Evolutionary conservation across 176 grass and related monocot genomes (phyloP), one percentile per base, ranked within the genome.

Genomic region (Carex cristatella): DNA sequence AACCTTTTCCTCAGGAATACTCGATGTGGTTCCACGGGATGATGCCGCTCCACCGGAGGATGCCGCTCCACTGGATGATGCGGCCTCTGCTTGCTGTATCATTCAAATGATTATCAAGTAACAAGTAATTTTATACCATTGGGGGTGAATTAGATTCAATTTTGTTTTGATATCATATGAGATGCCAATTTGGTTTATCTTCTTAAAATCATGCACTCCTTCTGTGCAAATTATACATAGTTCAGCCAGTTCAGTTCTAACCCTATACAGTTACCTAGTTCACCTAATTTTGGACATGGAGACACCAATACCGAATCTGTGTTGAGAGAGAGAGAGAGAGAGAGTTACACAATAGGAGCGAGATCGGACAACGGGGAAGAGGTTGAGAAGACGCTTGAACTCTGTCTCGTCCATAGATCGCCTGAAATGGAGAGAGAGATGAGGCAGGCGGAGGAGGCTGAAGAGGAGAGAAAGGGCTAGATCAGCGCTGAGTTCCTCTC

Each of bases 301-400:
- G 14, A 16, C 18, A 58, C 74, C 51, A 79, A 70, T 40, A 70
- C 67, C 37, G 18, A 66, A 58, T 58, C 53, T 35, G 57, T 16
- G 51, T 55, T 78, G 33, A 1, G 33, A 35, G 33, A 1, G 33
- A 35, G 33, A 35, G 42, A 85, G 51, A 14, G n/a, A 86, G 19
- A 46, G 88, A n/a, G 53, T 85, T 95, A 98, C 96, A 72, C 91
- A 94, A 86, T 93, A 98, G 81, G 91, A 71, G 51, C 89, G 85
- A 53, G 87, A 91, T 37, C 93, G 90, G 66, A 99, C 91, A 71
- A 99, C 84, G 30, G 96, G 93, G 90, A 92, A 99, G 60, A 92
- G 91, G 10, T 95, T 91, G 60, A 95, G 97, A 86, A 88, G 89
- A 23, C 87, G 79, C 69, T 73, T 90, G 90, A 99, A 99, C 87